These are phyloP conservation scores for Stentor coeruleus DNA, from an alignment of 73 alveolate species.

Conservation along the genomic window DNA sequence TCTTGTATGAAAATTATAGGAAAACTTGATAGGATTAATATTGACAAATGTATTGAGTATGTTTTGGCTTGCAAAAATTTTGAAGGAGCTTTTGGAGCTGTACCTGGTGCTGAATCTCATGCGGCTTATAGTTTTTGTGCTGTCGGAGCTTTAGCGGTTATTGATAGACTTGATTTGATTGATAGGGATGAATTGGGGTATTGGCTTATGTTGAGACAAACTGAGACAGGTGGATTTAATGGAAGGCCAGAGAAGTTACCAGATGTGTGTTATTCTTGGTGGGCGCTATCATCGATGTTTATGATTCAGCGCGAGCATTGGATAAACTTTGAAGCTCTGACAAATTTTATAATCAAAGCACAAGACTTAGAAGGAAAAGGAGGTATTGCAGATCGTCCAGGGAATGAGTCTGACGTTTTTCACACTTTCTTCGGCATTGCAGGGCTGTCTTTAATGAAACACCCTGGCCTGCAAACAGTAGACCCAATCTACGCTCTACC, in stretches of 20 bases:
- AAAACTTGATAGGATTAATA: conserved; percentile 64
- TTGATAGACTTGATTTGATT: conserved; percentile 70
- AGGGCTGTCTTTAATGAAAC: conserved; percentile 81
- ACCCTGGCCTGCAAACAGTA: conserved; percentile 41
- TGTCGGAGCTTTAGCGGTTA: conserved; percentile 80
- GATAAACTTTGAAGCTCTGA: conserved; percentile 56
- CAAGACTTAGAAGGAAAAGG: conserved; percentile 83
- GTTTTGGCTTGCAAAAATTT: conserved; percentile 59
- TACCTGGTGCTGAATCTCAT: conserved; percentile 96
- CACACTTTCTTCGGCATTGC: conserved; percentile 96
- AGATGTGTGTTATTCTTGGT: conserved; percentile 98
- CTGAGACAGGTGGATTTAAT: conserved; percentile 94
- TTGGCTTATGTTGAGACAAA: conserved; percentile 92
- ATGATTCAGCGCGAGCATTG: conserved; percentile 78
- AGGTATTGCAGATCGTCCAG: conserved; percentile 97
- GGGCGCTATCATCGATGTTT: conserved; percentile 85
- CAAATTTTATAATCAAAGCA: conserved; percentile 59
- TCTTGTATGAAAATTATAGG: conserved; percentile 74
- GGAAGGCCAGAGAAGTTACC: conserved; percentile 98
- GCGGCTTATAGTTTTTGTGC: conserved; percentile 94
- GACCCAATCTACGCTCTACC: conserved; percentile 60
- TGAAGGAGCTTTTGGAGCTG: conserved; percentile 97
- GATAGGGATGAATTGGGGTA: conserved; percentile 84
- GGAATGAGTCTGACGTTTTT: conserved; percentile 92
- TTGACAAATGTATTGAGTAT: conserved; percentile 57